Evolutionary conservation across 805 yeast genomes (phyloP).

Genomic region (Kodamaea jinghongensis): DNA sequence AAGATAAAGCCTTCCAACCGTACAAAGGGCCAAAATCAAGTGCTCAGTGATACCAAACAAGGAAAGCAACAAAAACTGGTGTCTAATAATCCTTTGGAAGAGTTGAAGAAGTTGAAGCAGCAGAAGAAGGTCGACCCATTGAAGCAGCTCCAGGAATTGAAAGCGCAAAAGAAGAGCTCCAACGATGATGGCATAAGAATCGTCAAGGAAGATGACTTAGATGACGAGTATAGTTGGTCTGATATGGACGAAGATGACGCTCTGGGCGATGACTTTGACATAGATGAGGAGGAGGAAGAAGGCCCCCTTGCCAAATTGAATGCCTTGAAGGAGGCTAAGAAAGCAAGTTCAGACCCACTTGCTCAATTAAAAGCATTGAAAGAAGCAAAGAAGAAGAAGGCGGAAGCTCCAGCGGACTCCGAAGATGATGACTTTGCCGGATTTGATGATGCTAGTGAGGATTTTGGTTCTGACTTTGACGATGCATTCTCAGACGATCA

Average conservation of each 20-base stretch:
- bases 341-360: conserved; percentile 21
- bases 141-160: conserved; percentile 21
- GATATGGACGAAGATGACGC: conserved; percentile 16
- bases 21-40: conserved; percentile 10
- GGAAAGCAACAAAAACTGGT: not conserved
- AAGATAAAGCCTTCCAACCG: conserved; percentile 10
- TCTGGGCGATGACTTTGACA: conserved; percentile 6
- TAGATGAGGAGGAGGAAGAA: conserved; percentile 13
- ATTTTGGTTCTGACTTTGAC: conserved; percentile 36
- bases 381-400: conserved; percentile 13
- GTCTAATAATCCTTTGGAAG: conserved; percentile 23
- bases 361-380: conserved; percentile 23
- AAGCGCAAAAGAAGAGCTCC: conserved; percentile 7
- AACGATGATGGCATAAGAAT: conserved; percentile 1
- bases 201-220: conserved; percentile 17
- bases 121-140: conserved; percentile 21
- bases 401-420: conserved; percentile 13
- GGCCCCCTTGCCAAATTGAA: conserved; percentile 13
- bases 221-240: conserved; percentile 19
- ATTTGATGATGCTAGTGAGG: conserved; percentile 19
- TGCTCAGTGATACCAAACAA: not conserved
- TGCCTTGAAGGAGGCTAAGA: conserved; percentile 12
- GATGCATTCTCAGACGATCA: conserved; percentile 13
- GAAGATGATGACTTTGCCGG: conserved; percentile 13
- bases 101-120: conserved; percentile 19